Evolutionary conservation across 352 stramenopile genomes (phyloP), one percentile per base, ranked within the genome.

Genomic region (Globisporangium viniferum): DNA sequence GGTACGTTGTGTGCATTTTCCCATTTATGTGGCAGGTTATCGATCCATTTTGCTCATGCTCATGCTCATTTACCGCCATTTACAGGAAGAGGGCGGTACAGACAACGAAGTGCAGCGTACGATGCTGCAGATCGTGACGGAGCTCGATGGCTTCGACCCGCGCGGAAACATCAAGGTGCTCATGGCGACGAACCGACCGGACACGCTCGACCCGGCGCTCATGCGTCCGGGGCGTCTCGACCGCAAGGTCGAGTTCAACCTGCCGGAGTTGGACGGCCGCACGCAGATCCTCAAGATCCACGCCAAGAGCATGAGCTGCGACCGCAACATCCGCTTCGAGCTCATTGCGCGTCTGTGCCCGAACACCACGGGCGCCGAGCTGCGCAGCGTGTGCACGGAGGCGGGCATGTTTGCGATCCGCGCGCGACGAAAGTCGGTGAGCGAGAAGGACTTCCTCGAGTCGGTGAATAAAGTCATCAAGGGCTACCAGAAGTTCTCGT

Each of bases 391-490:
- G 22, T 99, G 97, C 85, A 99, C 97, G 10, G 98, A 99, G 77
- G 98, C 97, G n/a, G 97, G 97, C 48, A 98, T 98, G 94, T 99
- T 98, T 81, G 96, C 98, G 12, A 99, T 99, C 78, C 93, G 98
- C 51, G 97, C 96, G 35, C 89, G 98, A 58, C 95, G 98, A 80
- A 99, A 99, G 89, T 97, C 81, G 51, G 97, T 99, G 62, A 99
- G 89, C 69, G 97, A 99, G 76, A 99, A 99, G 76, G 98, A 99
- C 79, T 99, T 99, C 82, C 88, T 99, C 66, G 97, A 99, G 69
- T 98, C 96, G 62, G 98, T 99, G 65, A 99, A 99, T 84, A 99
- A 99, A 86, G 98, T 99, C 66, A 99, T 99, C 77, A 99, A 99
- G 88, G 97, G 97, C 68, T 99, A 99, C 91, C 98, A 99, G 76